Percentiles rank a stretch among this genome's conserved stretches.
phyloP scores from a whole-genome alignment of 176 grass and related monocot genomes.

The Aegilops tauschii region DNA sequence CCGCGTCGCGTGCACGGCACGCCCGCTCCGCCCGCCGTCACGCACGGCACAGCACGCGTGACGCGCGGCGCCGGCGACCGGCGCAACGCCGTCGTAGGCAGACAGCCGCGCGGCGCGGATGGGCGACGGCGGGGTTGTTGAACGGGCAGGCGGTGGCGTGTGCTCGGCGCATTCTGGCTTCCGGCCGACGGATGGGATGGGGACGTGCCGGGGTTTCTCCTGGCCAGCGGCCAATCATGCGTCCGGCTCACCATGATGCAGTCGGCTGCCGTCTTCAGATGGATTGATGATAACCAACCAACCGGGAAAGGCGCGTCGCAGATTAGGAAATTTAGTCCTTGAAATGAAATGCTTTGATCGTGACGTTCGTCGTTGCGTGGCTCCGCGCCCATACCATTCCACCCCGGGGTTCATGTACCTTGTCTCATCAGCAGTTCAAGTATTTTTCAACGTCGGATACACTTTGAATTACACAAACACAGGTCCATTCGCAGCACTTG shows the following conservation, averaged over 20 bases:
- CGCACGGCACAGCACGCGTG: background rate
- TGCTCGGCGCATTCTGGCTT: background rate
- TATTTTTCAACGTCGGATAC: no score
- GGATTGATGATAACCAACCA: background rate
- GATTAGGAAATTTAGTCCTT: background rate
- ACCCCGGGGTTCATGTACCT: background rate
- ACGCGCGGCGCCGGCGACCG: background rate
- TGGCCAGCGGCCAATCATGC: background rate
- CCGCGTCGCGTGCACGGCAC: conserved; percentile 39
- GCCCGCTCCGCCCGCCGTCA: background rate
- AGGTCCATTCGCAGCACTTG: no score
- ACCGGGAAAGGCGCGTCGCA: background rate
- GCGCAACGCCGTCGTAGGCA: no score
- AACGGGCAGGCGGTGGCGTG: background rate
- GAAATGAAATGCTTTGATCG: background rate
- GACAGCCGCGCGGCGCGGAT: background rate
- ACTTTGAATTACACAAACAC: no score
- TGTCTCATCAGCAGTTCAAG: background rate
- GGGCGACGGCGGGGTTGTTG: background rate
- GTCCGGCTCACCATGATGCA: background rate
- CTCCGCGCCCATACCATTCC: background rate
- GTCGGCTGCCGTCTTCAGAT: background rate
- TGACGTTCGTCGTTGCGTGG: background rate
- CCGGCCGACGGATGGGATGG: background rate
- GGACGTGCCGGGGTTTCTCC: background rate